Evolutionary conservation across 345 rosid species (phyloP).

Genomic region (Hibiscus trionum): DNA sequence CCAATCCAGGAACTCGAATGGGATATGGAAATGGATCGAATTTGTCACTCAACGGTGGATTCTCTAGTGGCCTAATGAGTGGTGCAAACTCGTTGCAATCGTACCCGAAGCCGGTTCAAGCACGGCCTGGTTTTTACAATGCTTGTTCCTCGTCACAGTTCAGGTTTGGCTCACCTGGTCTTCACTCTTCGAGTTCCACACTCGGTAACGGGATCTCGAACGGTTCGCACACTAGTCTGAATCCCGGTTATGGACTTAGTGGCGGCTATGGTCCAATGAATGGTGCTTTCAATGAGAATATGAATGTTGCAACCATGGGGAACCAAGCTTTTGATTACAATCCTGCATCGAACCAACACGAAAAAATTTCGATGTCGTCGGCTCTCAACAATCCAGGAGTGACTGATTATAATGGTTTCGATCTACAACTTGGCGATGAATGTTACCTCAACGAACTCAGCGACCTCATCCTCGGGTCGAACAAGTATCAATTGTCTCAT

Average conservation of each 20-base stretch:
- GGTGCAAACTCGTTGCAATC: background rate
- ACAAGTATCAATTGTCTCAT: background rate
- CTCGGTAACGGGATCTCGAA: background rate
- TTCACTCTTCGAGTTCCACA: background rate
- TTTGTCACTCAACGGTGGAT: background rate
- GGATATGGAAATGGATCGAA: background rate
- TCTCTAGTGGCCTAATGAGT: background rate
- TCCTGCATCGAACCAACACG: background rate
- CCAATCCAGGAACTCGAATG: background rate
- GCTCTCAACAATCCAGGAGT: background rate
- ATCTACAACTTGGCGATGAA: background rate
- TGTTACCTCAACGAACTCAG: constrained; percentile 9
- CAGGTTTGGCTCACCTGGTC: background rate
- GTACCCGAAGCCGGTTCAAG: background rate
- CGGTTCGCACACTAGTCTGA: background rate
- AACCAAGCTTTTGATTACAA: background rate
- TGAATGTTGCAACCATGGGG: background rate
- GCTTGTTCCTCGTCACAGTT: background rate
- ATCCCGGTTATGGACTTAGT: background rate
- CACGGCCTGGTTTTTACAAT: background rate
- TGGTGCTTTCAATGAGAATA: background rate
- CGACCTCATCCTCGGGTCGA: constrained; percentile 8
- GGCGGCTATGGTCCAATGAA: background rate
- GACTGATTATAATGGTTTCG: background rate
- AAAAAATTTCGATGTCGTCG: background rate